Conservation (phyloP, 176 grass and related monocot species). For the Hsuehochloa calcarea region DNA sequence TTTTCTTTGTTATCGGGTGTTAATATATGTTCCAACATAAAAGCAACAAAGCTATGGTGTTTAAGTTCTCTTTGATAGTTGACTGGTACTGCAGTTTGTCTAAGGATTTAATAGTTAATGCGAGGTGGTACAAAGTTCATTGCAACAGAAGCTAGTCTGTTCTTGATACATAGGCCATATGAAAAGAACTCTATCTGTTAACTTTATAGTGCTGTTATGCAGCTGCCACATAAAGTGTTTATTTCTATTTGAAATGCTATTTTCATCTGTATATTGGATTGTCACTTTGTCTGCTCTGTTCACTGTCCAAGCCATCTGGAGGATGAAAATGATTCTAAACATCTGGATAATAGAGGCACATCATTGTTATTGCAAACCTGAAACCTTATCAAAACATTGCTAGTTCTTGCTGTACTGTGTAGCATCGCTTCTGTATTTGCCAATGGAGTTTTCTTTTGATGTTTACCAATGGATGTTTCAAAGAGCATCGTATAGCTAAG, state of each 20-base stretch:
- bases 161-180: constrained; percentile 8
- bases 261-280: background rate
- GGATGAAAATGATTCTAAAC: constrained; percentile 19
- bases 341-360: background rate
- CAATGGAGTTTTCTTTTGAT: background rate
- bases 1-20: constrained; percentile 13
- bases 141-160: background rate
- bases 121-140: background rate
- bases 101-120: background rate
- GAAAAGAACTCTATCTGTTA: background rate
- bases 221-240: background rate
- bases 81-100: background rate
- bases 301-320: background rate
- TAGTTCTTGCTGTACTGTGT: background rate
- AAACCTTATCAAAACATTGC: constrained; percentile 17
- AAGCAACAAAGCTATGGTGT: background rate
- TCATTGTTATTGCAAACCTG: background rate
- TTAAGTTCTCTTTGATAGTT: constrained; percentile 8
- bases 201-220: constrained; percentile 4
- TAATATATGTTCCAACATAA: background rate
- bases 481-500: background rate
- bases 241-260: constrained; percentile 4
- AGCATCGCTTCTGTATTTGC: background rate
- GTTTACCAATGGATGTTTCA: constrained; percentile 15
- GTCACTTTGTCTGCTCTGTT: background rate